Evolutionary conservation across 164 flowering plant genomes (phyloP).

Genomic region (Vitis riparia): DNA sequence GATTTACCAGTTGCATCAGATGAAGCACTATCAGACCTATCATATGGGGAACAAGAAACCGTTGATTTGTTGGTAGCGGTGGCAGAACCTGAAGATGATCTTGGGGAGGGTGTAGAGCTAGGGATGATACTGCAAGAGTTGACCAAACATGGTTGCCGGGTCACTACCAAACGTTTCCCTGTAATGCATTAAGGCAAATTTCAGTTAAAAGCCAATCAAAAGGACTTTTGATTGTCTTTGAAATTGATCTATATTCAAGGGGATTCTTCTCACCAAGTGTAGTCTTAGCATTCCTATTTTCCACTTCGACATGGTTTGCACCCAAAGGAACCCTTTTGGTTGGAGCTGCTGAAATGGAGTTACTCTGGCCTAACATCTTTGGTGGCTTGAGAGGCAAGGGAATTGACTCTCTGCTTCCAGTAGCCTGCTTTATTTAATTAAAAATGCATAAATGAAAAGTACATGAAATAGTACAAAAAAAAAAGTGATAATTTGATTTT

Average conservation of each 20-base stretch:
- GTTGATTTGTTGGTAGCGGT: constrained; percentile 19
- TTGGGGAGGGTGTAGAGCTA: constrained; percentile 28
- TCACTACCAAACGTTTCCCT: constrained; percentile 19
- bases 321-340: constrained; percentile 13
- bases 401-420: constrained; percentile 5
- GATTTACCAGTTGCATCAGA: constrained; percentile 31
- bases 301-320: constrained; percentile 5
- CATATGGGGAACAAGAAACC: constrained; percentile 31
- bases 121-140: constrained; percentile 22
- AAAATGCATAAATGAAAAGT: background rate
- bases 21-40: constrained; percentile 30
- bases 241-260: background rate
- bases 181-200: constrained; percentile 10
- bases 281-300: constrained; percentile 6
- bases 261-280: constrained; percentile 15
- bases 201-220: background rate
- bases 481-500: too few relatives aligned
- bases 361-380: constrained; percentile 6
- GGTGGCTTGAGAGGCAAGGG: constrained; percentile 15
- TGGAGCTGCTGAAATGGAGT: constrained; percentile 7
- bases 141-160: constrained; percentile 29
- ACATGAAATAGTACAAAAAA: too few relatives aligned
- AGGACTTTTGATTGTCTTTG: too few relatives aligned
- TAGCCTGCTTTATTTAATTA: constrained; percentile 11
- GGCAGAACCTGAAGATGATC: constrained; percentile 27